Conservation (phyloP, 1,284 basidiomycete species). For the Cutaneotrichosporon dermatis region DNA sequence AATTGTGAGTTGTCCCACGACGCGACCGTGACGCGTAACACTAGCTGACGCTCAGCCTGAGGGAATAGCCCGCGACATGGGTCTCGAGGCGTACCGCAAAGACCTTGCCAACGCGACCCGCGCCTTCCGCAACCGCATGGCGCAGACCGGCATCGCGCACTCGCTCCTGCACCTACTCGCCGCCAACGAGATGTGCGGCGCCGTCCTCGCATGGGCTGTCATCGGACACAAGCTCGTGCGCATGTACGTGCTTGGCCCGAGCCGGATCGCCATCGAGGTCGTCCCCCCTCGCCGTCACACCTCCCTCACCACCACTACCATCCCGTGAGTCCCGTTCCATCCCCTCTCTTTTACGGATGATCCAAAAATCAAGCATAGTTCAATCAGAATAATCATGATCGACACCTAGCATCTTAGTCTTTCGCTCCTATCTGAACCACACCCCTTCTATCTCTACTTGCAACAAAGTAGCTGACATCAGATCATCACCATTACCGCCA, state of each 20-base stretch:
- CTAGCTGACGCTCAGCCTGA: not conserved
- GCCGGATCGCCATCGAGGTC: slow-evolving; percentile 3
- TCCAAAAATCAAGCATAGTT: slow-evolving; percentile 68
- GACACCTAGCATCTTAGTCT: slow-evolving; percentile 52
- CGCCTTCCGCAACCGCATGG: slow-evolving; percentile 1
- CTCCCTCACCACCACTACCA: not conserved
- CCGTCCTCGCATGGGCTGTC: not conserved
- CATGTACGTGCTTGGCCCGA: slow-evolving; percentile 3
- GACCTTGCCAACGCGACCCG: not conserved
- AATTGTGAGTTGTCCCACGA: not conserved
- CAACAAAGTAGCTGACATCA: not conserved
- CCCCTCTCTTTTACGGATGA: not conserved
- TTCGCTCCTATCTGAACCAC: slow-evolving; percentile 34
- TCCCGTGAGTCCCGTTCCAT: not conserved
- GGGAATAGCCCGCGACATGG: not conserved
- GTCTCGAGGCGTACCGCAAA: not conserved
- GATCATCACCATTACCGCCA: not conserved
- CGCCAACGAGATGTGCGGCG: slow-evolving; percentile 6
- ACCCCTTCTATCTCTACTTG: not conserved
- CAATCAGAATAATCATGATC: slow-evolving; percentile 73
- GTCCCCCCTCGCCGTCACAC: not conserved
- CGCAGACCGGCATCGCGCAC: slow-evolving; percentile 1
- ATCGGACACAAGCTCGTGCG: not conserved
- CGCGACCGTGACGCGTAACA: not conserved
- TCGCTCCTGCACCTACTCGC: slow-evolving; percentile 3